A percentile compares a stretch with the other conserved stretches of the same genome.
Evolutionary conservation across 2,329 filamentous ascomycete species (phyloP).

Genomic region (Fusarium phyllophilum): DNA sequence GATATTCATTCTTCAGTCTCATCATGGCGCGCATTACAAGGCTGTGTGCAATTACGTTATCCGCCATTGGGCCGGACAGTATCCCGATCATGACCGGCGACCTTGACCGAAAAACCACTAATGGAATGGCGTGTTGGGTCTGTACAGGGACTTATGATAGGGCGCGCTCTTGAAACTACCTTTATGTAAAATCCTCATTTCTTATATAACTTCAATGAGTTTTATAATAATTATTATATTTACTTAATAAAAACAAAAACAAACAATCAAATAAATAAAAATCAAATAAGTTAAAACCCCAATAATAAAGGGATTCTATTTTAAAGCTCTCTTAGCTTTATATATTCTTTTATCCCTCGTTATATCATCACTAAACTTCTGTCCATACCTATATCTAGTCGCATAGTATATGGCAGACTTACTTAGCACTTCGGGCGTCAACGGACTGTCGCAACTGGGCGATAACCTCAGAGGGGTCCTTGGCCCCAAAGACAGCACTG

Average conservation of each 20-base stretch:
- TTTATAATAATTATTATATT: no score
- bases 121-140: background rate
- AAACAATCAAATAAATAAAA: no score
- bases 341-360: background rate
- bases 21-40: constrained; percentile 14
- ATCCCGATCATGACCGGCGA: constrained; percentile 34
- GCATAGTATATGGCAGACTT: constrained; percentile 42
- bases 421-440: constrained; percentile 61
- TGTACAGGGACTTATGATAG: background rate
- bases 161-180: no score
- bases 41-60: constrained; percentile 8
- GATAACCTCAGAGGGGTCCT: constrained; percentile 89
- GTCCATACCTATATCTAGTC: background rate
- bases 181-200: no score
- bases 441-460: constrained; percentile 82
- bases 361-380: background rate
- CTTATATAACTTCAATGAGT: no score
- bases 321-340: constrained; percentile 1
- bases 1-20: background rate
- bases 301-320: background rate
- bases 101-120: constrained; percentile 14
- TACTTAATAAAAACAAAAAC: no score
- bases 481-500: constrained; percentile 92
- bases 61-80: constrained; percentile 32
- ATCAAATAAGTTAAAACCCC: constrained; percentile 14